Percentiles rank a stretch among this genome's conserved stretches.
These are phyloP conservation scores for Cladosporium sp. DNA, from an alignment of 2,329 filamentous ascomycete species.

Conservation along the genomic window DNA sequence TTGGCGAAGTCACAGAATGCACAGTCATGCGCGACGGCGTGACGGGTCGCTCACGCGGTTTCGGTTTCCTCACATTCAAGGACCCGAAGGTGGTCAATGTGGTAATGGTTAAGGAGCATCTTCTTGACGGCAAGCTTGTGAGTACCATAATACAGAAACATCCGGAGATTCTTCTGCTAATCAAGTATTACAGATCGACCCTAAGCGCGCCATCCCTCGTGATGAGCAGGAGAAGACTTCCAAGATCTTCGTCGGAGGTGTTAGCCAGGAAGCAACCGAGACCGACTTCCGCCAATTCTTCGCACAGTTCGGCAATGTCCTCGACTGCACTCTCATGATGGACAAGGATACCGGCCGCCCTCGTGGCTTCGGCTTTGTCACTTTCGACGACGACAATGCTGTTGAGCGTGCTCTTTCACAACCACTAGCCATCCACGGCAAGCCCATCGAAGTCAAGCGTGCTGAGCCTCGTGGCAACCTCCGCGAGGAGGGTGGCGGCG, in stretches of 20 bases:
- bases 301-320: constrained; percentile 89
- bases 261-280: constrained; percentile 94
- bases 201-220: constrained; percentile 92
- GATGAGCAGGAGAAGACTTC: constrained; percentile 98
- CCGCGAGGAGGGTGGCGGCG: constrained; percentile 66
- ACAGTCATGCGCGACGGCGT: constrained; percentile 98
- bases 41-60: constrained; percentile 88
- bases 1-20: constrained; percentile 94
- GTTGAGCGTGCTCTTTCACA: constrained; percentile 85
- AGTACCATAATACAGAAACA: constrained; percentile 35
- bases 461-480: constrained; percentile 93
- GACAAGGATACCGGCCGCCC: constrained; percentile 98
- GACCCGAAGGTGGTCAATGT: constrained; percentile 97
- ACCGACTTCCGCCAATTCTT: constrained; percentile 97
- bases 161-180: constrained; percentile 21
- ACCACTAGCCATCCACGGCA: constrained; percentile 87
- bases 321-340: constrained; percentile 99
- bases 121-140: constrained; percentile 97
- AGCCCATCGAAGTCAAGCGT: constrained; percentile 97
- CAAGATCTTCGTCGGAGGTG: constrained; percentile 97
- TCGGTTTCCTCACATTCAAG: constrained; percentile 96
- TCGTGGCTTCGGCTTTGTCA: constrained; percentile 95
- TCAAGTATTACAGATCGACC: constrained; percentile 69
- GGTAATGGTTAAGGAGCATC: constrained; percentile 99
- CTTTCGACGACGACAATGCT: constrained; percentile 91